Evolutionary conservation across 164 flowering plant genomes (phyloP), one percentile per base, ranked within the genome.

Genomic region (Magnolia changhungtana): DNA sequence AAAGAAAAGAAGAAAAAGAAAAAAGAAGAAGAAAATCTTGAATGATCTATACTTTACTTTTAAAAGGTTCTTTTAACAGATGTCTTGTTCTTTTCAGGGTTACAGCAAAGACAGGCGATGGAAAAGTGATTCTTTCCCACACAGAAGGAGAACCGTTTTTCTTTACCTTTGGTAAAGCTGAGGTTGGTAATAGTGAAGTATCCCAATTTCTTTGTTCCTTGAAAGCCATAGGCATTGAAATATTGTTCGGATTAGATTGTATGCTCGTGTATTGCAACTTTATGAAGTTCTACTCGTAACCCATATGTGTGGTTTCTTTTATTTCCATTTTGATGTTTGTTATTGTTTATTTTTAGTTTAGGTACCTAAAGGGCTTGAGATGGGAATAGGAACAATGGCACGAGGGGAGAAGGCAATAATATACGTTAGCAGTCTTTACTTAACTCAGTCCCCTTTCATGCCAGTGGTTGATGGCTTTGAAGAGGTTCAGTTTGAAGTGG

Each of bases 281-380:
- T 55, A 0, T 55, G 61, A 55, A 9, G 4, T 66, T 66, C 63
- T 50, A 1, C 66, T 4, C 59, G 4, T 59, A 16, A 27, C n/a
- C 31, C 8, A 14, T 18, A 14, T 73, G 18, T 72, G 7, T 3
- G 50, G 7, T 16, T 64, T 51, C 19, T n/a, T 70, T 31, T 72
- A 50, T 29, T 51, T 58, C 10, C 14, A 72, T 14, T 64, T 49
- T 71, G 74, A 59, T 78, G 59, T 76, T 73, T 72, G 21, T 69
- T 65, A 55, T 73, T 79, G 67, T 45, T 76, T 29, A 37, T 69
- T n/a, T 80, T 58, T 81, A 69, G 63, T 74, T 50, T 84, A 95
- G 99, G 90, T 96, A 71, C 98, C 99, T 63, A 90, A 89, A 88
- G 99, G 99, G 76, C 92, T 96, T 79, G 99, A 96, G 86, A 90